A percentile compares a stretch with the other conserved stretches of the same genome.
Evolutionary conservation across 768 basidiomycete genomes (phyloP).

Genomic region (Tremella yokohamensis): DNA sequence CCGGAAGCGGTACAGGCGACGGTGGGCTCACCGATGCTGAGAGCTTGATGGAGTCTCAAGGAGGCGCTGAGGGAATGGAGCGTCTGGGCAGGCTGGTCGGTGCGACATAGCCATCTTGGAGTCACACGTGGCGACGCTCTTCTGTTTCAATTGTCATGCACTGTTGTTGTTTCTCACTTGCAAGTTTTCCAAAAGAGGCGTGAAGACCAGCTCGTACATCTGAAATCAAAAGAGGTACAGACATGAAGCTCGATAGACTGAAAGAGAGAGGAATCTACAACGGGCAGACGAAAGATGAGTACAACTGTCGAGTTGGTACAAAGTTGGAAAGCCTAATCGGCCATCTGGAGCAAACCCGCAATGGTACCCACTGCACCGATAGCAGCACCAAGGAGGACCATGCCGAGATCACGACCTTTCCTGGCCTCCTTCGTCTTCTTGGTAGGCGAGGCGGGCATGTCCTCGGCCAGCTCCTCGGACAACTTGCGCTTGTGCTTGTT

Average conservation of each 20-base stretch:
- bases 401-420: slow-evolving; percentile 18
- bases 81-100: background rate
- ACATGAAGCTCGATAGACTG: too few relatives aligned
- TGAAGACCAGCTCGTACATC: too few relatives aligned
- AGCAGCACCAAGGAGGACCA: slow-evolving; percentile 30
- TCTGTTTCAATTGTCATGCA: too few relatives aligned
- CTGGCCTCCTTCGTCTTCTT: slow-evolving; percentile 11
- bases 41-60: slow-evolving; percentile 11
- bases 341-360: slow-evolving; percentile 32
- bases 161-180: too few relatives aligned
- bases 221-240: too few relatives aligned
- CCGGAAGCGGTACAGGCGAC: background rate
- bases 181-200: too few relatives aligned
- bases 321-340: slow-evolving; percentile 1
- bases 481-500: background rate
- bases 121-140: too few relatives aligned
- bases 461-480: background rate
- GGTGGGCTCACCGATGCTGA: slow-evolving; percentile 24
- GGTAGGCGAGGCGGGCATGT: background rate
- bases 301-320: too few relatives aligned
- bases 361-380: slow-evolving; percentile 33
- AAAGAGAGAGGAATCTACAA: too few relatives aligned
- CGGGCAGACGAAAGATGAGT: too few relatives aligned
- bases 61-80: slow-evolving; percentile 4
- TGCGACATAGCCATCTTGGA: background rate